Evolutionary conservation across 2,329 filamentous ascomycete species (phyloP), one percentile per base, ranked within the genome.

Genomic region (Alternaria tenuissima): DNA sequence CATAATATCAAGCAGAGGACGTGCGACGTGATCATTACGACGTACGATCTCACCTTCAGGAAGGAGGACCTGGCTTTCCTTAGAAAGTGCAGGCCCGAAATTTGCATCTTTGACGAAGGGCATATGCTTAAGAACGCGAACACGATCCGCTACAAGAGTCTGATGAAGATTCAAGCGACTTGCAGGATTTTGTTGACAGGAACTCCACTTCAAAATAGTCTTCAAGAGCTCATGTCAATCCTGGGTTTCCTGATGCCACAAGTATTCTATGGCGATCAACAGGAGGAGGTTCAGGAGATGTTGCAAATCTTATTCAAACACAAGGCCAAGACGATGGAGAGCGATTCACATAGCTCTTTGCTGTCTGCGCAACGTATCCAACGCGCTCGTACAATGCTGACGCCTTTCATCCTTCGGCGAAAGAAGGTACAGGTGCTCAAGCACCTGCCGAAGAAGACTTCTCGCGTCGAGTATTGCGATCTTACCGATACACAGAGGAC

Each of bases 231-330:
- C 71, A 90, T 93, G 41, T 91, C 93, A 3, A 86, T 99, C 14
- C 86, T 99, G 12, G 92, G 90, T n/a, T 98, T 99, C 75, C 93
- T 99, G 71, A 90, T 98, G 78, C 95, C 95, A 0, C 81, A 87
- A 7, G 86, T 98, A 36, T 99, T 99, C 76, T 83, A 87, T 7
- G 65, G 62, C 49, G 86, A 89, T 42, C 89, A 91, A 63, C 83
- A 87, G 9, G 86, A 89, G 36, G 88, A 90, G 64, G 68, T 78
- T 4, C 88, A 91, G 69, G 89, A 95, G 8, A 88, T 94, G 62
- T 85, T 99, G n/a, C 85, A 90, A 58, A 90, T 89, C 53, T 91
- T 98, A 48, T 99, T 99, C 81, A 93, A 92, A 67, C 91, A 96
- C 75, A 97, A 96, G 73, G 92, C 94, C 12, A 94, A 91, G 54